These are phyloP conservation scores for Russula sp. DNA, from an alignment of 768 basidiomycete genomes.

Conservation along the genomic window DNA sequence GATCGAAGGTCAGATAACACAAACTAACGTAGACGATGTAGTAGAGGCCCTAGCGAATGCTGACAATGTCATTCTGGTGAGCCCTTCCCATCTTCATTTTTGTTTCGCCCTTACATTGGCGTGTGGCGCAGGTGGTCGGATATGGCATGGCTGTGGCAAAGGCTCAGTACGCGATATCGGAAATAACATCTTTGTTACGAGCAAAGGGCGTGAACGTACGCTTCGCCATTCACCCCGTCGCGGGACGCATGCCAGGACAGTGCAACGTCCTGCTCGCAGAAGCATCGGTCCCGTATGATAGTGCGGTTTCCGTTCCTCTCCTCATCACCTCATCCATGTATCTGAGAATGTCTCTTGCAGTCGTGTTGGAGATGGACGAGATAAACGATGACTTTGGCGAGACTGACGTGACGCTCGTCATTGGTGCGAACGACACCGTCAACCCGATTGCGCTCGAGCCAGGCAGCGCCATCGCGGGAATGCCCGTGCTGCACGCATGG, in stretches of 20 bases:
- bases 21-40: conserved; percentile 74
- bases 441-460: conserved; percentile 86
- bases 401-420: conserved; percentile 86
- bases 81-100: conserved; percentile 12
- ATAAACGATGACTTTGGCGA: conserved; percentile 89
- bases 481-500: conserved; percentile 91
- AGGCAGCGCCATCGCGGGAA: conserved; percentile 83
- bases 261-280: conserved; percentile 90
- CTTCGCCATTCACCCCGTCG: conserved; percentile 87
- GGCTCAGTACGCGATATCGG: conserved; percentile 70
- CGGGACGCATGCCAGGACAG: conserved; percentile 90
- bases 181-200: conserved; percentile 67
- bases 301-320: conserved; percentile 36
- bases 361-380: conserved; percentile 91
- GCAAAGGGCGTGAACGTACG: conserved; percentile 74
- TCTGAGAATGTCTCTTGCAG: conserved; percentile 34
- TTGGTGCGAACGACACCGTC: conserved; percentile 89
- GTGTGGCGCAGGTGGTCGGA: conserved; percentile 55
- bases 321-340: too few relatives aligned
- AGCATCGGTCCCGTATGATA: conserved; percentile 86
- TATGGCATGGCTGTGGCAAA: conserved; percentile 94
- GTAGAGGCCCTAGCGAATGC: conserved; percentile 73
- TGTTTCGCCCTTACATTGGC: not conserved
- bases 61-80: conserved; percentile 76
- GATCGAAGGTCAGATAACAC: conserved; percentile 78